Evolutionary conservation across 179 eudicot genomes (phyloP).

Genomic region (Gypsophila paniculata): DNA sequence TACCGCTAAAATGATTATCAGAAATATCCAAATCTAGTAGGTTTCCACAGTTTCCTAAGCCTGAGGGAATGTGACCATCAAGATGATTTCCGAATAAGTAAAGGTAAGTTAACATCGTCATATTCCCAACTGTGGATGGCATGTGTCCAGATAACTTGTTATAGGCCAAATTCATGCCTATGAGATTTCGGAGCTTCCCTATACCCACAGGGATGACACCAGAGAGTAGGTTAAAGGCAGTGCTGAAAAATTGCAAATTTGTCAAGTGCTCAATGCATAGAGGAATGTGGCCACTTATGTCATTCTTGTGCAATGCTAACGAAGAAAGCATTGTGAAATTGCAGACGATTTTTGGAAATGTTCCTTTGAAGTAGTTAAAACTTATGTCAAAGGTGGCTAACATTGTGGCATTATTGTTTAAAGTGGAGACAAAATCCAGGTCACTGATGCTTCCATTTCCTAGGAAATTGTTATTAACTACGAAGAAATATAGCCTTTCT

Average conservation of each 20-base stretch:
- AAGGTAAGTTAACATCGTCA: slow-evolving; percentile 15
- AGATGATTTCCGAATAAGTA: slow-evolving; percentile 7
- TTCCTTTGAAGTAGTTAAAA: slow-evolving; percentile 21
- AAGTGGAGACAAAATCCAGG: slow-evolving; percentile 30
- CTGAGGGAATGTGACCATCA: slow-evolving; percentile 25
- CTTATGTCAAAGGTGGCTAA: background rate
- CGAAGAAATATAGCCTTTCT: slow-evolving; percentile 9
- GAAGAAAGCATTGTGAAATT: slow-evolving; percentile 28
- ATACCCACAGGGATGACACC: slow-evolving; percentile 19
- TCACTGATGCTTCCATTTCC: slow-evolving; percentile 25
- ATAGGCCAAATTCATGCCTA: background rate
- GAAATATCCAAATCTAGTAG: slow-evolving; percentile 10
- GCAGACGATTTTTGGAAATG: slow-evolving; percentile 22
- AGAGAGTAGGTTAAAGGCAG: slow-evolving; percentile 11
- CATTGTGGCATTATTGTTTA: slow-evolving; percentile 33
- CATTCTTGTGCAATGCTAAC: background rate
- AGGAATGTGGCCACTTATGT: slow-evolving; percentile 28
- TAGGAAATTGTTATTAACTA: slow-evolving; percentile 15
- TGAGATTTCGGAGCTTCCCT: slow-evolving; percentile 15
- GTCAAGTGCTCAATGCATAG: slow-evolving; percentile 16
- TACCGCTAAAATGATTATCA: slow-evolving; percentile 19
- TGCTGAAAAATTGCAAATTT: background rate
- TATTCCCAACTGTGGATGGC: slow-evolving; percentile 25
- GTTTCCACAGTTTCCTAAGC: slow-evolving; percentile 19
- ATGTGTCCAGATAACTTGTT: slow-evolving; percentile 22